phyloP scores from a whole-genome alignment of 306 rosid genomes.

The Begonia peltatifolia region DNA sequence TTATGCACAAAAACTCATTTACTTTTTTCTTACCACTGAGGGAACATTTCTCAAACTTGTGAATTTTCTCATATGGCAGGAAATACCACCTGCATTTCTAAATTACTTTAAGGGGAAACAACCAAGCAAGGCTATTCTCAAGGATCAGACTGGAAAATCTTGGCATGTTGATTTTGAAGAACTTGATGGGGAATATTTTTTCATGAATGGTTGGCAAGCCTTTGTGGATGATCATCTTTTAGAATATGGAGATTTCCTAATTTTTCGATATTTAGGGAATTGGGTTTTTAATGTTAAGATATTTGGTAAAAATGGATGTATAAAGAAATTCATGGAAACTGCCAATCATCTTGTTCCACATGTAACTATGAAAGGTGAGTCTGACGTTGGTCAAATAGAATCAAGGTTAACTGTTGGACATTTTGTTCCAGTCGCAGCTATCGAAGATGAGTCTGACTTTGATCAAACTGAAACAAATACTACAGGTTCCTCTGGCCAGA shows the following conservation, averaged over 20 bases:
- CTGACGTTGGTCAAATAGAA: not conserved
- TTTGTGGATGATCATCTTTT: conserved; percentile 12
- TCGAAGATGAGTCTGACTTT: not conserved
- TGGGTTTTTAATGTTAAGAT: conserved; percentile 10
- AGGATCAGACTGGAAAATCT: conserved; percentile 11
- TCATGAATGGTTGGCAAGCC: conserved; percentile 13
- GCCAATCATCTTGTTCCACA: not conserved
- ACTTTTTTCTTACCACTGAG: not conserved
- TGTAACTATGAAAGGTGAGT: conserved; percentile 2
- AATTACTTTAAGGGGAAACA: conserved; percentile 5
- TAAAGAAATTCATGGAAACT: not conserved
- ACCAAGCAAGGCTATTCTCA: conserved; percentile 9
- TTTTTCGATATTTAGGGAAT: conserved; percentile 14
- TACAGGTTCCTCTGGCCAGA: not conserved
- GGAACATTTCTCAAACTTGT: not conserved
- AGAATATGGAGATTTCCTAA: conserved; percentile 10
- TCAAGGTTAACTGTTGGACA: not conserved
- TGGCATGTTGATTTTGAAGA: conserved; percentile 16
- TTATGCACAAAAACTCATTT: not conserved
- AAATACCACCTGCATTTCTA: conserved; percentile 14
- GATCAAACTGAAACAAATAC: not conserved
- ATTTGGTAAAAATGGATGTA: conserved; percentile 7
- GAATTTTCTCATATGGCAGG: conserved; percentile 3
- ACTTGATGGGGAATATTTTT: conserved; percentile 2
- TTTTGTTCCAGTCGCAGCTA: not conserved